phyloP scores from a whole-genome alignment of 805 yeast genomes.

The Debaryomyces tyrocola region DNA sequence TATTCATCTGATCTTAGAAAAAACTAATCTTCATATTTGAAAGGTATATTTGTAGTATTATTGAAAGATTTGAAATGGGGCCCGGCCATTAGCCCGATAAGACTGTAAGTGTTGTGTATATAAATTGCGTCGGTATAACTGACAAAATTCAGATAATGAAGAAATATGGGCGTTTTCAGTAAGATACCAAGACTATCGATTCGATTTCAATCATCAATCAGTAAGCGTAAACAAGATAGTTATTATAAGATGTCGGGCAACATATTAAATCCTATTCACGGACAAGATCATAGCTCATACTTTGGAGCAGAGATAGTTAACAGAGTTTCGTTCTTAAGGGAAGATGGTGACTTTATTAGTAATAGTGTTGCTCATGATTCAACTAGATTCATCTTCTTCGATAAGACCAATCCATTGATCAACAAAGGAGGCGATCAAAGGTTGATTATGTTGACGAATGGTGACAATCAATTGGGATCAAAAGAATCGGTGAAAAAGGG shows the following conservation, averaged over 20 bases:
- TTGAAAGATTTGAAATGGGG: too few species aligned
- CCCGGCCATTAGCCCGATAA: too few species aligned
- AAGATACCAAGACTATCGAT: not conserved
- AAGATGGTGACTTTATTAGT: constrained; percentile 51
- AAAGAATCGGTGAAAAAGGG: constrained; percentile 20
- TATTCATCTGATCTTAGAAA: too few species aligned
- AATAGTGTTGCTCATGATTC: constrained; percentile 44
- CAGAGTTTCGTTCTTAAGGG: constrained; percentile 63
- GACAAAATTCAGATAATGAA: too few species aligned
- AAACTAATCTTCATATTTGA: too few species aligned
- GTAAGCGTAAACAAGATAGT: not conserved
- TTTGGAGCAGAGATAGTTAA: constrained; percentile 57
- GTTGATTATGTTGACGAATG: constrained; percentile 37
- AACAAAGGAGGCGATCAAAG: constrained; percentile 26
- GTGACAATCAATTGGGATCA: constrained; percentile 28
- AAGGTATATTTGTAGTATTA: too few species aligned
- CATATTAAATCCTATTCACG: constrained; percentile 9
- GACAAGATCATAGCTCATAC: constrained; percentile 25
- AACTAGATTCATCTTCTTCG: constrained; percentile 50
- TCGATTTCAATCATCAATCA: not conserved
- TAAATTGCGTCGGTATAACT: not conserved
- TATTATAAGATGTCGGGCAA: constrained; percentile 14
- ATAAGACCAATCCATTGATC: constrained; percentile 30
- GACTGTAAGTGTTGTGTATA: not conserved
- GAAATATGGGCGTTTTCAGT: not conserved